Conservation (phyloP, 225 moss, liverwort and hornwort genomes). For the Rhytidiadelphus loreus region DNA sequence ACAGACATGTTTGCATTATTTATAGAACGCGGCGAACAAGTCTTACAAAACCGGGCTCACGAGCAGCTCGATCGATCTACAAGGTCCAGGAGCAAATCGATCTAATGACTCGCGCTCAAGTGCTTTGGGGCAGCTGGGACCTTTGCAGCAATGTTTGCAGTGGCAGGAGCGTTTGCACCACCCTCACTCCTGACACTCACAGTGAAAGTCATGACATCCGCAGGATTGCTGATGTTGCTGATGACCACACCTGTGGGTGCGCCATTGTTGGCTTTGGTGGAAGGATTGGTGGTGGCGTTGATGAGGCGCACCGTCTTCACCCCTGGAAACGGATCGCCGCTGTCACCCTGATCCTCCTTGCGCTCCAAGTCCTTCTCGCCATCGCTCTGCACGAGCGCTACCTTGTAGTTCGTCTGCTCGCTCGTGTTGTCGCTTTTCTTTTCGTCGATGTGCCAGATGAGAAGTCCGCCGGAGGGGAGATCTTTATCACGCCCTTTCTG, state of each 20-base stretch:
- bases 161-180: neutral
- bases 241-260: neutral
- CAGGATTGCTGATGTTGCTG: constrained; percentile 7
- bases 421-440: constrained; percentile 3
- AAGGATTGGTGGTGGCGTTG: neutral
- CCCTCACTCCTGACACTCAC: neutral
- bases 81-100: neutral
- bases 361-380: constrained; percentile 25
- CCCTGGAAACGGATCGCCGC: constrained; percentile 28
- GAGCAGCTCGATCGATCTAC: neutral
- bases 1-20: neutral
- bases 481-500: constrained; percentile 26
- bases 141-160: neutral
- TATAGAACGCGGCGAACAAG: neutral
- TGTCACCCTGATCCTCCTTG: constrained; percentile 6
- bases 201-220: constrained; percentile 5
- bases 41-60: neutral
- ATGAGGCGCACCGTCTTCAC: neutral
- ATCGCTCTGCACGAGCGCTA: constrained; percentile 36
- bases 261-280: constrained; percentile 15
- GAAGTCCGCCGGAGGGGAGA: constrained; percentile 5
- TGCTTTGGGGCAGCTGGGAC: too few relatives aligned
- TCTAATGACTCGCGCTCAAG: neutral
- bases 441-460: constrained; percentile 41
- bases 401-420: constrained; percentile 22